Conservation (phyloP, 768 basidiomycete genomes). For the Suillus bovinus region DNA sequence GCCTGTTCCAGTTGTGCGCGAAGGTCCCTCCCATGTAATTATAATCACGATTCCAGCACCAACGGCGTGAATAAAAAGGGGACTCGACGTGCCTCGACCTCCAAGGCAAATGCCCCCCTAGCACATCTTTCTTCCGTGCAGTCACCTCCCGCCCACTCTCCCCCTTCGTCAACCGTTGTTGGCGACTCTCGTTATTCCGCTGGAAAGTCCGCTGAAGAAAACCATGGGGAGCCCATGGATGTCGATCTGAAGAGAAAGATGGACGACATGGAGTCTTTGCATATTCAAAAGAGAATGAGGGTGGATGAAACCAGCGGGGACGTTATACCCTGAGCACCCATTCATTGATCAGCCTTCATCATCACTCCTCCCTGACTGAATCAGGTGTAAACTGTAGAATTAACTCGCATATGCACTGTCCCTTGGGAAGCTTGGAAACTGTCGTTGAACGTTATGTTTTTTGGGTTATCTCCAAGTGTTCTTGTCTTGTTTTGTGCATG, state of each 20-base stretch:
- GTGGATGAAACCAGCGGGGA: slow-evolving; percentile 52
- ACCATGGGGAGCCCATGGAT: slow-evolving; percentile 46
- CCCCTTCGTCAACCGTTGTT: slow-evolving; percentile 40
- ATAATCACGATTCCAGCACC: slow-evolving; percentile 61
- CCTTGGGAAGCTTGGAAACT: slow-evolving; percentile 33
- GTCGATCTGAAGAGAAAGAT: slow-evolving; percentile 60
- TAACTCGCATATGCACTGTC: slow-evolving; percentile 27
- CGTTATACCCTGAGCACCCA: slow-evolving; percentile 53
- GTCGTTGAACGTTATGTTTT: slow-evolving; percentile 31
- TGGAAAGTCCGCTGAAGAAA: slow-evolving; percentile 40
- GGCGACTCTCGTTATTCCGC: slow-evolving; percentile 35
- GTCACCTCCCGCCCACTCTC: slow-evolving; percentile 59
- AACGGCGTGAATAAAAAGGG: slow-evolving; percentile 39
- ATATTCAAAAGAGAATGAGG: slow-evolving; percentile 72
- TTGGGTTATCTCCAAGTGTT: slow-evolving; percentile 30
- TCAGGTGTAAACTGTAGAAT: slow-evolving; percentile 31
- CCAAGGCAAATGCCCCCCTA: slow-evolving; percentile 38
- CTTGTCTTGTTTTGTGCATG: slow-evolving; percentile 25
- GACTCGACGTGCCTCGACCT: slow-evolving; percentile 52
- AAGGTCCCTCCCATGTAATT: slow-evolving; percentile 74
- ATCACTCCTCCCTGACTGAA: slow-evolving; percentile 19
- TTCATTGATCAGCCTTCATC: slow-evolving; percentile 17
- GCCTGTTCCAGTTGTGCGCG: slow-evolving; percentile 82
- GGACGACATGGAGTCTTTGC: slow-evolving; percentile 51
- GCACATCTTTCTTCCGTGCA: slow-evolving; percentile 39